These are phyloP conservation scores for Eucalyptus regnans DNA, from an alignment of 345 rosid genomes.

Conservation along the genomic window DNA sequence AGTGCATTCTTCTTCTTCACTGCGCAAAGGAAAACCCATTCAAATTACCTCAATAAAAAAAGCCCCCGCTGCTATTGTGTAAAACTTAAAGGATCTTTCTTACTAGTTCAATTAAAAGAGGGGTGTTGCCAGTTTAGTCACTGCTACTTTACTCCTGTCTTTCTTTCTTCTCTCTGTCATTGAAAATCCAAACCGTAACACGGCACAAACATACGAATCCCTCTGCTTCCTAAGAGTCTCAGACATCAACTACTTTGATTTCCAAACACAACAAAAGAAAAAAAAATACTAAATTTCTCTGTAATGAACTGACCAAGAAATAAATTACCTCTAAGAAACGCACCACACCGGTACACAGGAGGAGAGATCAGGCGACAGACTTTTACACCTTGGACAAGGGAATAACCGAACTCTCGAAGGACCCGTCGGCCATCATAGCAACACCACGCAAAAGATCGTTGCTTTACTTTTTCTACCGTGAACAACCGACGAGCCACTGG, in stretches of 20 bases:
- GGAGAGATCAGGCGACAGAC: slow-evolving; percentile 60
- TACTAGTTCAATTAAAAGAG: background rate
- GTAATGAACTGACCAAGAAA: background rate
- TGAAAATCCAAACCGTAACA: background rate
- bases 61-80: background rate
- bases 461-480: background rate
- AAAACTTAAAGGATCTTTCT: background rate
- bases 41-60: background rate
- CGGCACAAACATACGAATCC: background rate
- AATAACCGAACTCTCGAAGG: slow-evolving; percentile 45
- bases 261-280: background rate
- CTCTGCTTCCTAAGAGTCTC: background rate
- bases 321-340: slow-evolving; percentile 74
- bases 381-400: slow-evolving; percentile 83
- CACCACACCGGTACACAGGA: slow-evolving; percentile 72
- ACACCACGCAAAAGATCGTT: background rate
- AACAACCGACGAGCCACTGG: background rate
- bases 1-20: background rate
- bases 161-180: background rate
- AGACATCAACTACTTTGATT: background rate
- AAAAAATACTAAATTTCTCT: background rate
- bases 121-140: background rate
- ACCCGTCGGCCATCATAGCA: slow-evolving; percentile 34
- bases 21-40: background rate
- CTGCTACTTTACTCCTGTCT: background rate